Evolutionary conservation across 202 grass and related monocot genomes (phyloP), one percentile per base, ranked within the genome.

Genomic region (Digitaria exilis): DNA sequence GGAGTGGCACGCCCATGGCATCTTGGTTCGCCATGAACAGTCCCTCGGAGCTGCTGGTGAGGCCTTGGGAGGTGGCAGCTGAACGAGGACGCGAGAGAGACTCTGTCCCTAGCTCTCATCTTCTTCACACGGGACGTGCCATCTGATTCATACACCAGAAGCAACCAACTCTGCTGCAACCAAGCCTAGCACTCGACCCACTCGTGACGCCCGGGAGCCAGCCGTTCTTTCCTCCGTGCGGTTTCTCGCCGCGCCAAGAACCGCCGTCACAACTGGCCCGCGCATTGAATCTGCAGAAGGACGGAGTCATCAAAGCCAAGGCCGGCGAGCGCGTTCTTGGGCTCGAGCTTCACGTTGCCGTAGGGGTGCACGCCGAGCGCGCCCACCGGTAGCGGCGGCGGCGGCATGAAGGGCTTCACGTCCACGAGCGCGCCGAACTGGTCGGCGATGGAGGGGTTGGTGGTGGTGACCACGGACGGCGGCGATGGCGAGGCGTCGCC

Each of bases 251-350:
- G 65, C 71, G 64, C 32, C 26, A 63, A 49, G 80, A 75, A 52
- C 65, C 68, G 56, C 41, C 71, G 48, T 94, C 88, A 96, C 43
- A 94, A 73, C 52, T 86, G 88, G 5, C 44, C 55, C 55, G 22
- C 80, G 71, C 88, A 90, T 84, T 88, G 87, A 76, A 92, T 88
- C 84, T 82, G 91, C 81, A 89, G 39, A 41, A 97, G 10, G 49
- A 91, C 52, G n/a, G 62, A 56, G 6, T 84, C 80, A 28, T 84
- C 61, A 17, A 90, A 44, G 69, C 41, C 76, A 29, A 71, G 45
- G 39, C 22, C 56, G 49, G 22, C 22, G 48, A 87, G 75, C 3
- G 81, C 76, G 70, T 78, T 61, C 71, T 80, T 84, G 0, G 76
- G 82, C 84, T 94, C 89, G 18, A 90, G 65, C 88, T 94, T 92